Conservation (phyloP, 306 rosid genomes). For the Adenanthera pavonina region DNA sequence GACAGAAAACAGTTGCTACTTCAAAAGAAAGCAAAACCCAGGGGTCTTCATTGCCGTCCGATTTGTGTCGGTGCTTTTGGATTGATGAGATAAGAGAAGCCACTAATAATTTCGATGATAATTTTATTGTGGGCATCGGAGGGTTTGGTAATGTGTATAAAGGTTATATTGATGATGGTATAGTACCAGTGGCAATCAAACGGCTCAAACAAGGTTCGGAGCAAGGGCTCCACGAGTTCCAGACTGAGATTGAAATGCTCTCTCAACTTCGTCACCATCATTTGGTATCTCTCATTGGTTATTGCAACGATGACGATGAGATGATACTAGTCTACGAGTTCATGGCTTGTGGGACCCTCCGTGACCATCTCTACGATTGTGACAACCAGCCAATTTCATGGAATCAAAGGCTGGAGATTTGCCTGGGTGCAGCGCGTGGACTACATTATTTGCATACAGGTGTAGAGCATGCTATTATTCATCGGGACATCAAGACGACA, state of each 20-base stretch:
- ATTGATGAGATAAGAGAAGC: constrained; percentile 36
- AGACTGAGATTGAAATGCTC: neutral
- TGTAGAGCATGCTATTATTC: constrained; percentile 28
- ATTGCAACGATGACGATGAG: neutral
- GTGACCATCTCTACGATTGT: neutral
- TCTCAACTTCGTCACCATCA: neutral
- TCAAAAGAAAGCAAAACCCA: neutral
- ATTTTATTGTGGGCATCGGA: too few relatives aligned
- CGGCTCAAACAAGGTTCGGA: constrained; percentile 14
- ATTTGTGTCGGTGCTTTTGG: constrained; percentile 31
- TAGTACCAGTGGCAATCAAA: constrained; percentile 18
- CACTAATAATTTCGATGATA: constrained; percentile 33
- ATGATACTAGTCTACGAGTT: neutral
- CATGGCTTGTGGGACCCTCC: neutral
- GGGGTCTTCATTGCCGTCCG: neutral
- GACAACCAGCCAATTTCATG: neutral
- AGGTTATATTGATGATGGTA: constrained; percentile 28
- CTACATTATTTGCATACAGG: constrained; percentile 41
- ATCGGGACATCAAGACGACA: constrained; percentile 44
- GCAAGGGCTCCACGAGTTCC: neutral
- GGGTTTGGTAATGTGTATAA: constrained; percentile 41
- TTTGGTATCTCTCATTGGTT: neutral
- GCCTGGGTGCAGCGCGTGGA: constrained; percentile 5
- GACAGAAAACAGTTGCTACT: neutral
- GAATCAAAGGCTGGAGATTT: neutral